These are phyloP conservation scores for Comarum palustre DNA, from an alignment of 306 rosid species.

Conservation along the genomic window DNA sequence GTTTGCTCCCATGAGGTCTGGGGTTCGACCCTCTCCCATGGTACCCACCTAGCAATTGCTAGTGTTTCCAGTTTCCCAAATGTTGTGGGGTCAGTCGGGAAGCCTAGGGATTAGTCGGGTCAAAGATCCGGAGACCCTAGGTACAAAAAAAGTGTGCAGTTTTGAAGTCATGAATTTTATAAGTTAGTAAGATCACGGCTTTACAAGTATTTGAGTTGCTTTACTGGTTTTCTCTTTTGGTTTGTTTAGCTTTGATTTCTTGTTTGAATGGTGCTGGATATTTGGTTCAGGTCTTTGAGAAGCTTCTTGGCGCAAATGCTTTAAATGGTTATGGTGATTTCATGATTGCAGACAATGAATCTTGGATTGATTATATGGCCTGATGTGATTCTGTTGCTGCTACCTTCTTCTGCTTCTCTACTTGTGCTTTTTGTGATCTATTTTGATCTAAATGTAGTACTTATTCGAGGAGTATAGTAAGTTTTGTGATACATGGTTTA, in stretches of 20 bases:
- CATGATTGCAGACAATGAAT: conserved; percentile 78
- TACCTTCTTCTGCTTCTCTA: conserved; percentile 67
- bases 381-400: conserved; percentile 76
- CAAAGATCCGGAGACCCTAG: too few species aligned
- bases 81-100: too few species aligned
- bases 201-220: background rate
- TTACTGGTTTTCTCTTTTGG: conserved; percentile 3
- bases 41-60: too few species aligned
- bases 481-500: conserved; percentile 20
- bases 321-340: conserved; percentile 80
- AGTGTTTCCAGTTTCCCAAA: too few species aligned
- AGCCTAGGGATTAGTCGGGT: too few species aligned
- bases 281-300: conserved; percentile 75
- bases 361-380: conserved; percentile 77
- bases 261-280: conserved; percentile 57
- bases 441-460: conserved; percentile 46
- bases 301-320: conserved; percentile 80
- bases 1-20: too few species aligned
- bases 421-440: conserved; percentile 44
- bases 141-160: background rate
- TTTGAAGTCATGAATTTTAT: background rate
- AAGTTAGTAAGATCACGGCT: background rate
- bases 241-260: conserved; percentile 36
- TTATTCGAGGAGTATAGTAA: conserved; percentile 35
- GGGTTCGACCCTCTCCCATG: too few species aligned